phyloP scores from a whole-genome alignment of 352 stramenopile species.

The Globisporangium spiculum region DNA sequence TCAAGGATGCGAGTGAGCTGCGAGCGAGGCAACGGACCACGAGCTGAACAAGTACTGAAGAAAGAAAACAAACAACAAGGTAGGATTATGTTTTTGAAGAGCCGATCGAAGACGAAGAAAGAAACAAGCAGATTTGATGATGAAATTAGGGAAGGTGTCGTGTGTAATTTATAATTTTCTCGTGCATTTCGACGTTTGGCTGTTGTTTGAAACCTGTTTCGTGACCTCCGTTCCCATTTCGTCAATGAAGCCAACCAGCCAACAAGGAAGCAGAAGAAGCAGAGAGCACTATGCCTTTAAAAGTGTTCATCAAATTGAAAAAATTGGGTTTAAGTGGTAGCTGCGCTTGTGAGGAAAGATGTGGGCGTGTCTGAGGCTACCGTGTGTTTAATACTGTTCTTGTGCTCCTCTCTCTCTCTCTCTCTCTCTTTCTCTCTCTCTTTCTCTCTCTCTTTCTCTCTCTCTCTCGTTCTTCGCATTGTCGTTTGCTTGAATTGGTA shows the following conservation, averaged over 20 bases:
- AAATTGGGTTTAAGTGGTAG: neutral
- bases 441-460: no score
- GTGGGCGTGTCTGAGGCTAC: neutral
- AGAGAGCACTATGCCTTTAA: neutral
- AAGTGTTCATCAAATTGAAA: slow-evolving; percentile 6
- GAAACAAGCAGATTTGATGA: slow-evolving; percentile 8
- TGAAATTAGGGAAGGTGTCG: slow-evolving; percentile 2
- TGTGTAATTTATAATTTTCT: slow-evolving; percentile 31
- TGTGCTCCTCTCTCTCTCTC: neutral
- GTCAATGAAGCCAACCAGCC: neutral
- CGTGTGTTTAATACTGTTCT: slow-evolving; percentile 8
- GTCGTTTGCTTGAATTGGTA: neutral
- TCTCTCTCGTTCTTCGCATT: neutral
- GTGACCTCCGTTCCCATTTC: neutral
- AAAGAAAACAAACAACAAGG: slow-evolving; percentile 11
- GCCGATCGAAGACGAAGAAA: neutral
- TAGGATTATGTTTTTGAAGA: slow-evolving; percentile 10
- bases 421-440: no score
- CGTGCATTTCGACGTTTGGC: neutral
- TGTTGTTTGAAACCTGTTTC: neutral
- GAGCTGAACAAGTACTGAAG: neutral
- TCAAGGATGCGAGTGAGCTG: neutral
- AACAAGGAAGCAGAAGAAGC: neutral
- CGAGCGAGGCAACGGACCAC: neutral
- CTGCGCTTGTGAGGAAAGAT: neutral